A percentile compares a stretch with the other conserved stretches of the same genome.
Evolutionary conservation across 2,329 filamentous ascomycete genomes (phyloP).

Genomic region (Phialocephala subalpina): DNA sequence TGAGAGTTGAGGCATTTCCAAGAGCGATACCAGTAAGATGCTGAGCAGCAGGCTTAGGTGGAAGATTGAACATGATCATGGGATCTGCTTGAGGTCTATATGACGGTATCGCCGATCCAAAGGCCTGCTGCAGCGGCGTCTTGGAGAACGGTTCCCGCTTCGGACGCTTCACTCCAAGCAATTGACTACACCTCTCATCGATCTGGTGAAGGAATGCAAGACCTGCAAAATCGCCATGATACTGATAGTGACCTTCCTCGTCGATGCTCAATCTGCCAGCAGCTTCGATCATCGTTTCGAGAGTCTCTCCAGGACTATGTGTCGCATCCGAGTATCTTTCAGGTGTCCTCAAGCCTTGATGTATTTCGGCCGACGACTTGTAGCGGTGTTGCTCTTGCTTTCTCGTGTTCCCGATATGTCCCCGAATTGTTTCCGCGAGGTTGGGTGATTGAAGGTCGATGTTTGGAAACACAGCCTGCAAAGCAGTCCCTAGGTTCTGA

Average conservation of each 20-base stretch:
- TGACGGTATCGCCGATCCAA: background rate
- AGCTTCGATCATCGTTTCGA: conserved; percentile 92
- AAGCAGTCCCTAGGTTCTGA: conserved; percentile 1
- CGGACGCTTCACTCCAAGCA: conserved; percentile 44
- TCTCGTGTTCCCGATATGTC: background rate
- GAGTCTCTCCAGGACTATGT: conserved; percentile 31
- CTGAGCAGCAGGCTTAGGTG: conserved; percentile 63
- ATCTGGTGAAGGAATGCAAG: conserved; percentile 85
- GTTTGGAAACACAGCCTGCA: conserved; percentile 6
- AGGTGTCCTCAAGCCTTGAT: background rate
- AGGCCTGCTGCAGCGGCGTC: background rate
- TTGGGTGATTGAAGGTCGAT: conserved; percentile 8
- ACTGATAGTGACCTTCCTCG: conserved; percentile 90
- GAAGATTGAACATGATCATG: conserved; percentile 53
- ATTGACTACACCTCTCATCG: conserved; percentile 82
- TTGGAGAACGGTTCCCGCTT: background rate
- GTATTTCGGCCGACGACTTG: background rate
- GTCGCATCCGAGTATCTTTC: background rate
- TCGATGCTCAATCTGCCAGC: conserved; percentile 88
- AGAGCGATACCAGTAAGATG: conserved; percentile 62
- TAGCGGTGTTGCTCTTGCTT: background rate
- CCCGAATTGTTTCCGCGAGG: conserved; percentile 6
- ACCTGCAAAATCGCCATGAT: conserved; percentile 89
- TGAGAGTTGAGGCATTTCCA: conserved; percentile 61
- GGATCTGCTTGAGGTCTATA: background rate